These are phyloP conservation scores for Blastobotrys parvus DNA, from an alignment of 805 yeast genomes.

Conservation along the genomic window DNA sequence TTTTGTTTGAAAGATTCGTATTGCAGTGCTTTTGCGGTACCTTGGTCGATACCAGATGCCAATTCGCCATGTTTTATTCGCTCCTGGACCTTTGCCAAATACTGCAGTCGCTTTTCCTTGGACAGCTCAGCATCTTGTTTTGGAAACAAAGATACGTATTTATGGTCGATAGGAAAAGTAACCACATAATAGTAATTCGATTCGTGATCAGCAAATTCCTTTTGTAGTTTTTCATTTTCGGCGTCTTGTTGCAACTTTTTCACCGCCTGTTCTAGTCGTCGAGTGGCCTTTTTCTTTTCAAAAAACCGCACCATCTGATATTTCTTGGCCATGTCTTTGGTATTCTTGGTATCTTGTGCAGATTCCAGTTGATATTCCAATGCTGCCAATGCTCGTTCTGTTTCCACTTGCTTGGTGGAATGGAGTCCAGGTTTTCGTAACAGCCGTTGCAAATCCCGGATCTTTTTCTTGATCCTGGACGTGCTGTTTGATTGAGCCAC, in stretches of 20 bases:
- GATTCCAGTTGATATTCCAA: slow-evolving; percentile 48
- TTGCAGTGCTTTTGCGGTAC: slow-evolving; percentile 20
- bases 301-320: slow-evolving; percentile 93
- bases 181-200: slow-evolving; percentile 67
- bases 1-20: too few relatives aligned
- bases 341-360: slow-evolving; percentile 37
- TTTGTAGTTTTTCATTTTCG: slow-evolving; percentile 22
- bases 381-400: slow-evolving; percentile 65
- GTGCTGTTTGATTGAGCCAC: slow-evolving; percentile 7
- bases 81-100: slow-evolving; percentile 44
- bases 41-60: slow-evolving; percentile 48
- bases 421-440: slow-evolving; percentile 48
- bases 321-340: slow-evolving; percentile 51
- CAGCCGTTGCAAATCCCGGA: slow-evolving; percentile 77
- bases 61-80: slow-evolving; percentile 46
- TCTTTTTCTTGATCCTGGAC: slow-evolving; percentile 68
- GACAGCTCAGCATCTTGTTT: slow-evolving; percentile 29
- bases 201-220: slow-evolving; percentile 43
- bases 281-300: slow-evolving; percentile 75
- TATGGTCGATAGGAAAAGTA: slow-evolving; percentile 69
- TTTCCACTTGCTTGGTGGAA: slow-evolving; percentile 35
- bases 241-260: slow-evolving; percentile 25
- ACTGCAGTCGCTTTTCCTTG: slow-evolving; percentile 31
- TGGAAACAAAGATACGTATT: slow-evolving; percentile 75
- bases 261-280: slow-evolving; percentile 48